phyloP scores from a whole-genome alignment of 345 rosid species.

The Gossypium anomalum region DNA sequence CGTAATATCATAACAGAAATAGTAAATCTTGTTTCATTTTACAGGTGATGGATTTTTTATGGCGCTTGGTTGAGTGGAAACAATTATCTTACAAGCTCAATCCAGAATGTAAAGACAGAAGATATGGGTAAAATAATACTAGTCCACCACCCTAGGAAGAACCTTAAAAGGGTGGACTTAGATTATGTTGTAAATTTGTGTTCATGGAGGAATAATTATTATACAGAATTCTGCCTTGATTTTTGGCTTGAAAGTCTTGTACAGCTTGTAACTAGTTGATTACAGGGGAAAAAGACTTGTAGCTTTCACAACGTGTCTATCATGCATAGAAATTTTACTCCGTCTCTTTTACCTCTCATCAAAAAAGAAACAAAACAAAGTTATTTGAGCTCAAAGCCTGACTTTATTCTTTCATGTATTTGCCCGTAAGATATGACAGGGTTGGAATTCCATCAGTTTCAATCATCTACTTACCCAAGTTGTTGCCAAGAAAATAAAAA shows the following conservation, averaged over 20 bases:
- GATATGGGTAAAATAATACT: conserved; percentile 5
- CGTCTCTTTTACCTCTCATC: too few relatives aligned
- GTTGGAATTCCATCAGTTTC: too few relatives aligned
- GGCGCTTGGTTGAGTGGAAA: conserved; percentile 63
- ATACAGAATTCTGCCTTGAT: conserved; percentile 1
- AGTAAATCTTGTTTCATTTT: conserved; percentile 10
- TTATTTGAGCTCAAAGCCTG: too few relatives aligned
- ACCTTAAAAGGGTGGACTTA: conserved; percentile 21
- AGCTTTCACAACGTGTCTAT: conserved; percentile 6
- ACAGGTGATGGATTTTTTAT: conserved; percentile 65
- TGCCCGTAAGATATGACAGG: too few relatives aligned
- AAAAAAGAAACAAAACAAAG: too few relatives aligned
- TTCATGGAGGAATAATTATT: background rate
- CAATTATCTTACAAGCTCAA: conserved; percentile 13
- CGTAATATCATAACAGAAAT: background rate
- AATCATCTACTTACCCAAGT: too few relatives aligned
- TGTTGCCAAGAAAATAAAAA: too few relatives aligned
- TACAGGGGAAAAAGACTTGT: conserved; percentile 23
- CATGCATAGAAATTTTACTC: background rate
- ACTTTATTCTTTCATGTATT: too few relatives aligned
- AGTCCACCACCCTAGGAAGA: conserved; percentile 12
- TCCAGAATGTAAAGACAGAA: conserved; percentile 20
- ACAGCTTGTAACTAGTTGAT: conserved; percentile 29
- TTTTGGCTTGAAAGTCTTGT: conserved; percentile 22
- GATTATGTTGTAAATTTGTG: conserved; percentile 24